A percentile compares a stretch with the other conserved stretches of the same genome.
These are phyloP conservation scores for Lactifluus subvellereus DNA, from an alignment of 768 basidiomycete genomes.

Conservation along the genomic window DNA sequence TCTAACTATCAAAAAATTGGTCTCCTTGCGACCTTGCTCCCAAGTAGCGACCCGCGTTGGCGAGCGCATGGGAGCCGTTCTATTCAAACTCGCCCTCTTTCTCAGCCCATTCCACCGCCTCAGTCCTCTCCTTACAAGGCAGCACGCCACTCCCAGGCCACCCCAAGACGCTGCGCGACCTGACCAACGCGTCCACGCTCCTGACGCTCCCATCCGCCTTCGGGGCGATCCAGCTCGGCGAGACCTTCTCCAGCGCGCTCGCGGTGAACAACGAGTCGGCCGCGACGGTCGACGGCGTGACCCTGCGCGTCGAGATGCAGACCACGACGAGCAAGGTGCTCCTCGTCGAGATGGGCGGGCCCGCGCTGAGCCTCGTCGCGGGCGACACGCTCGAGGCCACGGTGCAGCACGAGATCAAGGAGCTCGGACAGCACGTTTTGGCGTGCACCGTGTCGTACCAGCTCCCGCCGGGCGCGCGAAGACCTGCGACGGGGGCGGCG, in stretches of 20 bases:
- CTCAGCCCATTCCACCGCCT: slow-evolving; percentile 74
- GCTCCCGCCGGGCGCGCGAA: slow-evolving; percentile 54
- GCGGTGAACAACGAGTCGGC: slow-evolving; percentile 77
- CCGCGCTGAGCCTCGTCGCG: slow-evolving; percentile 41
- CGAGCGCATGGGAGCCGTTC: slow-evolving; percentile 79
- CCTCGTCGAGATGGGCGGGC: slow-evolving; percentile 58
- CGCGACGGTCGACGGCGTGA: slow-evolving; percentile 55
- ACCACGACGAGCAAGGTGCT: slow-evolving; percentile 61
- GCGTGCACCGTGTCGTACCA: slow-evolving; percentile 81
- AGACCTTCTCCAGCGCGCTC: slow-evolving; percentile 79
- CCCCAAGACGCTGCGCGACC: slow-evolving; percentile 79
- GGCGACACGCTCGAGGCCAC: slow-evolving; percentile 61
- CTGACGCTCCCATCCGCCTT: slow-evolving; percentile 79
- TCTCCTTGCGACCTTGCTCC: slow-evolving; percentile 14
- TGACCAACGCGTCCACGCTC: slow-evolving; percentile 72
- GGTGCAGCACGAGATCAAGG: slow-evolving; percentile 87
- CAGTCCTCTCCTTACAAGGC: slow-evolving; percentile 72
- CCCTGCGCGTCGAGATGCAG: slow-evolving; percentile 79
- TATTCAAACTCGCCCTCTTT: slow-evolving; percentile 80
- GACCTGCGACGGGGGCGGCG: slow-evolving; percentile 45
- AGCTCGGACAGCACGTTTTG: slow-evolving; percentile 85
- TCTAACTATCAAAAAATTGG: slow-evolving; percentile 1
- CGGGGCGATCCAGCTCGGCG: slow-evolving; percentile 82
- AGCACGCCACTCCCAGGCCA: slow-evolving; percentile 61
- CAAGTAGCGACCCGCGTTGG: slow-evolving; percentile 63